Conservation (phyloP, 768 basidiomycete genomes). For the Tylopilus felleus region DNA sequence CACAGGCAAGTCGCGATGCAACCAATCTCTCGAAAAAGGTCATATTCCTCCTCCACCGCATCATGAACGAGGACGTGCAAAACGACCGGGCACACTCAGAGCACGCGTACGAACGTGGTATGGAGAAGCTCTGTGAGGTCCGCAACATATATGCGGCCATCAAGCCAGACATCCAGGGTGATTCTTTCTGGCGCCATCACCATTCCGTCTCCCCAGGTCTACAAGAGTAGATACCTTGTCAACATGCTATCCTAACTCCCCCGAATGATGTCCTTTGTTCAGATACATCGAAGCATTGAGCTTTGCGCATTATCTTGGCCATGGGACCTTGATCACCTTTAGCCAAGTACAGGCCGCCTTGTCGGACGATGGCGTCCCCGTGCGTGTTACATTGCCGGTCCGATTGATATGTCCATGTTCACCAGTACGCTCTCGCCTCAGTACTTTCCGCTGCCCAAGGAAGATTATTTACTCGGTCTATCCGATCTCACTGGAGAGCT, state of each 20-base stretch:
- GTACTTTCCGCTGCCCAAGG: slow-evolving; percentile 73
- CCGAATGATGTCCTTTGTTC: slow-evolving; percentile 16
- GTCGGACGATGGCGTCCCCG: slow-evolving; percentile 59
- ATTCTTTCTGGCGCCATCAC: slow-evolving; percentile 76
- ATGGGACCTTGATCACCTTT: slow-evolving; percentile 63
- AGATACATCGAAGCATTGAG: slow-evolving; percentile 88
- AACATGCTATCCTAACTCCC: neutral
- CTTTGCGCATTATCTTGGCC: slow-evolving; percentile 81
- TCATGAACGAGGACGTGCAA: slow-evolving; percentile 43
- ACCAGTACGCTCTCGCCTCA: slow-evolving; percentile 30
- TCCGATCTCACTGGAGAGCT: slow-evolving; percentile 96
- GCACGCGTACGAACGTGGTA: slow-evolving; percentile 49
- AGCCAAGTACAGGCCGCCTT: slow-evolving; percentile 64
- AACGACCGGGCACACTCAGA: slow-evolving; percentile 29
- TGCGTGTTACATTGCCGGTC: slow-evolving; percentile 38
- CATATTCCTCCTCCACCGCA: slow-evolving; percentile 89
- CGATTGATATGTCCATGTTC: slow-evolving; percentile 2
- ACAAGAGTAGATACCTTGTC: slow-evolving; percentile 54
- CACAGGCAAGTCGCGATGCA: slow-evolving; percentile 77
- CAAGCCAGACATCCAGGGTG: slow-evolving; percentile 57
- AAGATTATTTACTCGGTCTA: slow-evolving; percentile 89
- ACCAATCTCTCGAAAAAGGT: slow-evolving; percentile 90
- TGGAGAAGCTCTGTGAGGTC: slow-evolving; percentile 65
- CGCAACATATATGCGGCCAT: slow-evolving; percentile 61
- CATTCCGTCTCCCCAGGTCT: slow-evolving; percentile 74